Base-by-base conservation (phyloP, 1,284 basidiomycete genomes). In the Leucoagaricus sp. region DNA sequence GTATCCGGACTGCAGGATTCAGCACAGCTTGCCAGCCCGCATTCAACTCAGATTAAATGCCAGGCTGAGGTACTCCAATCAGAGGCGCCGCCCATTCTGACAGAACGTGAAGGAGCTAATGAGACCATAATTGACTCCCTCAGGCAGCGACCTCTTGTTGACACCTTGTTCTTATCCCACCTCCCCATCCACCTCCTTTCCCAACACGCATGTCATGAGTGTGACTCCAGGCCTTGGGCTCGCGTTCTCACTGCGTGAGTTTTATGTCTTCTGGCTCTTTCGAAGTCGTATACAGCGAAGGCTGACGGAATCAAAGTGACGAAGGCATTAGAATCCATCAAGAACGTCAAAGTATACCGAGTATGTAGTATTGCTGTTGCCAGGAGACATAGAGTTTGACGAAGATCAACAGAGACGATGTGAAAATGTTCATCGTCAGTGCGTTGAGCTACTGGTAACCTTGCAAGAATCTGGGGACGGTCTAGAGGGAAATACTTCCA, bases 191-290 rank as follows among this genome's bases (percentile, higher is more conserved):
- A 33, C 31, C 31, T 19, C 21, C 42, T 76, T 58, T 80, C 81
- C n/a, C 74, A 77, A 17, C n/a, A 75, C 81, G n/a, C 79, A 81
- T 46, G 81, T 82, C 10, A 75, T 81, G 47, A 72, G 76, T 15
- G 75, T 69, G 57, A 75, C 73, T 17, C 72, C 80, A 61, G 77
- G 81, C 52, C 78, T 82, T 56, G 74, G 68, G 6, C 13, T 13
- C 13, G 36, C 13, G 4, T 7, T 57, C 65, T 49, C 71, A 70
- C 31, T 69, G 75, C 33, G 36, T 38, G 17, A 72, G 77, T 45
- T 71, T 28, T 81, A 80, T 65, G 81, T 80, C 12, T 66, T 82
- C 44, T 70, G 76, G 1, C n/a, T n/a, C n/a, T n/a, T n/a, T n/a
- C n/a, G n/a, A n/a, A n/a, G n/a, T n/a, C n/a, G n/a, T n/a, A n/a